Evolutionary conservation across 495 filamentous ascomycete species (phyloP).

Genomic region (Annulohypoxylon nitens): DNA sequence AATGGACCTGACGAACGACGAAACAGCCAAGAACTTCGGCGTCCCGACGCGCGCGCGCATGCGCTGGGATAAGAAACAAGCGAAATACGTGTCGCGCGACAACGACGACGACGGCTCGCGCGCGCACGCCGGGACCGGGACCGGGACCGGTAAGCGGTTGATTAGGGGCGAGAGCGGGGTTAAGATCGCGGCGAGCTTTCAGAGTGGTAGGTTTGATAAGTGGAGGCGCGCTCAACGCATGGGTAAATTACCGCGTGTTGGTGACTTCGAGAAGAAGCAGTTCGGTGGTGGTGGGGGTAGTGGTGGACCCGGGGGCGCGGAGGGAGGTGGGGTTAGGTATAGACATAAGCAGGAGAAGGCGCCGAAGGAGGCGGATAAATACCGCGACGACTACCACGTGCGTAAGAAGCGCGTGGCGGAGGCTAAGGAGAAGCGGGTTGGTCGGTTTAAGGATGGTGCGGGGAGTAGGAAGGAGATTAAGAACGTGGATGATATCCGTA

Average conservation of each 20-base stretch:
- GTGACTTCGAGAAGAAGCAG: conserved; percentile 75
- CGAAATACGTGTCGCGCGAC: conserved; percentile 89
- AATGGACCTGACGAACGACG: conserved; percentile 91
- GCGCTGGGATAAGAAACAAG: conserved; percentile 97
- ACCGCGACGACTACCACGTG: conserved; percentile 86
- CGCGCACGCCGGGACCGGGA: conserved; percentile 68
- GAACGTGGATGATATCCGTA: conserved; percentile 85
- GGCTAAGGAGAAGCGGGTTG: conserved; percentile 85
- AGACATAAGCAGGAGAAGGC: conserved; percentile 86
- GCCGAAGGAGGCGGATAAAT: conserved; percentile 93
- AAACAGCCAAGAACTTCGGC: conserved; percentile 80
- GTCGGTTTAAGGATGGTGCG: conserved; percentile 74
- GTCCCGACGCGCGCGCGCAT: conserved; percentile 78
- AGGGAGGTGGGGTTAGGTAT: conserved; percentile 64
- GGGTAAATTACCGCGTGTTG: conserved; percentile 79
- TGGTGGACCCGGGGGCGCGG: conserved; percentile 49
- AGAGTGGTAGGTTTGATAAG: conserved; percentile 89
- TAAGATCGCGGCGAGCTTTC: conserved; percentile 94
- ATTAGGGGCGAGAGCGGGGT: conserved; percentile 91
- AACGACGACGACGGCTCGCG: conserved; percentile 96
- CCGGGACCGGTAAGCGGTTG: conserved; percentile 82
- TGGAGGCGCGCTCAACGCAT: conserved; percentile 91
- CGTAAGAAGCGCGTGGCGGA: conserved; percentile 91
- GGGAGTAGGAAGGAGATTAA: conserved; percentile 81
- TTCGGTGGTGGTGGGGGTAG: conserved; percentile 62